A percentile compares a stretch with the other conserved stretches of the same genome.
Conservation (phyloP, 1,139 yeast genomes). For the Blastobotrys petasosporus region DNA sequence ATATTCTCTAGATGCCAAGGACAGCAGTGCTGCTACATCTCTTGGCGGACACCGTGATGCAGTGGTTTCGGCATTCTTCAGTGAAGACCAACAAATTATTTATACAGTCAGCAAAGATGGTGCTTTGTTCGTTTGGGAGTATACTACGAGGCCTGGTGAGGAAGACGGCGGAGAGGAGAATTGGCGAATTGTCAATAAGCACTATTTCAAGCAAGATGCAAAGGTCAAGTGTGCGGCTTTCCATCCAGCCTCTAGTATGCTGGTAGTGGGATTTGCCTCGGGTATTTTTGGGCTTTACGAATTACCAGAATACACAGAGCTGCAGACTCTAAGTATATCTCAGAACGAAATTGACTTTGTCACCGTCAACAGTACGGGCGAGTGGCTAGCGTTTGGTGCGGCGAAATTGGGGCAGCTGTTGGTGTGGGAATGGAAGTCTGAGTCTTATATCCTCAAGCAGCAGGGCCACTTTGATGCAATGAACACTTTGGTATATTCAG, state of each 20-base stretch:
- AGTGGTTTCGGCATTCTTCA: conserved; percentile 82
- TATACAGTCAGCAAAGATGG: conserved; percentile 94
- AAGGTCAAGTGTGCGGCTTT: conserved; percentile 77
- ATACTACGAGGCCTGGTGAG: conserved; percentile 48
- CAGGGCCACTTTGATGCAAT: conserved; percentile 95
- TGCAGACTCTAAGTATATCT: conserved; percentile 90
- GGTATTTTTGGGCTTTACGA: conserved; percentile 96
- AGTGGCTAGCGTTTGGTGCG: conserved; percentile 97
- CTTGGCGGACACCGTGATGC: conserved; percentile 91
- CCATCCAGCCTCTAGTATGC: conserved; percentile 62
- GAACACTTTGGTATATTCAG: conserved; percentile 79
- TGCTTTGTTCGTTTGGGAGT: conserved; percentile 90
- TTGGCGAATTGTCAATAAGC: conserved; percentile 81
- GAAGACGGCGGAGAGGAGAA: conserved; percentile 33
- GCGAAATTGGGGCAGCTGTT: conserved; percentile 83
- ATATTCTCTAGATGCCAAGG: conserved; percentile 71
- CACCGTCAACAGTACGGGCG: conserved; percentile 74
- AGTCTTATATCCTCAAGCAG: conserved; percentile 87
- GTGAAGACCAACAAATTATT: conserved; percentile 75
- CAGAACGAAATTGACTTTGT: conserved; percentile 85
- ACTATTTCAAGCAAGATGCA: conserved; percentile 64
- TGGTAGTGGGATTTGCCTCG: conserved; percentile 83
- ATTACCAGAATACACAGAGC: conserved; percentile 63
- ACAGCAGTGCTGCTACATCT: conserved; percentile 75
- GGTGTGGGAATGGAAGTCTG: conserved; percentile 99